Evolutionary conservation across 2,329 filamentous ascomycete genomes (phyloP).

Genomic region (Aspergillus sp.): DNA sequence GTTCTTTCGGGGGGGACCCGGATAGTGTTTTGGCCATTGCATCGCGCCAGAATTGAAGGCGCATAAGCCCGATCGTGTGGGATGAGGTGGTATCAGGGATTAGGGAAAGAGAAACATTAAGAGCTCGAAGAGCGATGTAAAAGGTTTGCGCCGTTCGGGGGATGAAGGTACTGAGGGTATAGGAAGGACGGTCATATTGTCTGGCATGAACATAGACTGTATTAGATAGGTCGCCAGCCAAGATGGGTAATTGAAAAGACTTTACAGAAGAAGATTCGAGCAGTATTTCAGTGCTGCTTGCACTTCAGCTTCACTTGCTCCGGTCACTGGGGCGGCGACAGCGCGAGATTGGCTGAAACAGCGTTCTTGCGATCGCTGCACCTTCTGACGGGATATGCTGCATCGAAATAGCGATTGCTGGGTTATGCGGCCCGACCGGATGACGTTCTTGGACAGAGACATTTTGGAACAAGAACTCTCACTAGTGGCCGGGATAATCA

Average conservation of each 20-base stretch:
- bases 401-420: conserved; percentile 18
- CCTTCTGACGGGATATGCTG: background rate
- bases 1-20: conserved; percentile 80
- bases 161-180: conserved; percentile 82
- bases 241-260: background rate
- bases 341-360: conserved; percentile 27
- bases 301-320: conserved; percentile 50
- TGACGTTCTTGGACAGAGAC: conserved; percentile 20
- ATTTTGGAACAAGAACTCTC: conserved; percentile 4
- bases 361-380: conserved; percentile 22
- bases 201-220: conserved; percentile 48
- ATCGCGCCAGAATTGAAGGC: conserved; percentile 94
- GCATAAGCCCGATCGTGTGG: conserved; percentile 81
- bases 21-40: conserved; percentile 75
- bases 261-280: conserved; percentile 54
- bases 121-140: conserved; percentile 85
- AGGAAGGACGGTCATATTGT: conserved; percentile 85
- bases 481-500: too few relatives aligned
- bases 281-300: conserved; percentile 60
- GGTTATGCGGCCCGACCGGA: conserved; percentile 23
- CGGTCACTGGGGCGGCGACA: conserved; percentile 22
- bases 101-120: conserved; percentile 89
- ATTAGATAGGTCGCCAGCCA: background rate
- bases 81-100: conserved; percentile 89
- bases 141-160: conserved; percentile 73